A percentile compares a stretch with the other conserved stretches of the same genome.
Evolutionary conservation across 371 early-diverging fungal species (phyloP).

Genomic region (Coemansia sp.): DNA sequence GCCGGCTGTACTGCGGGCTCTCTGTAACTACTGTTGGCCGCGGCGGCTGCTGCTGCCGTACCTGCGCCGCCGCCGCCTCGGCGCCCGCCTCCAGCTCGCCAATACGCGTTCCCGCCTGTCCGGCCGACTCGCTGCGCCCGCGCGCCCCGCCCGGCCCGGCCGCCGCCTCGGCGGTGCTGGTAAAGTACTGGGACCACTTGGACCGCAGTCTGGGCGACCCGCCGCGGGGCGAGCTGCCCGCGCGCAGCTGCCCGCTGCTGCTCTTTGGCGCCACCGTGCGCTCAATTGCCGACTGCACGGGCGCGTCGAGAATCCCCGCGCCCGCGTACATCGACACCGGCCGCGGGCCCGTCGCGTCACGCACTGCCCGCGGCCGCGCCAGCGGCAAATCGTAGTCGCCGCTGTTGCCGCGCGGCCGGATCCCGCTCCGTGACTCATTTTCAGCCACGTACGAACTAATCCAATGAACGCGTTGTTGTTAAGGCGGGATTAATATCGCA

Average conservation of each 20-base stretch:
- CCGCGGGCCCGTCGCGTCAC: slow-evolving; percentile 16
- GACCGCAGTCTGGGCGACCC: slow-evolving; percentile 17
- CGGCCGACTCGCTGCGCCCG: slow-evolving; percentile 28
- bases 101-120: not conserved
- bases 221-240: not conserved
- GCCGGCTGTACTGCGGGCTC: not conserved
- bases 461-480: too few relatives aligned
- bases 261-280: slow-evolving; percentile 25
- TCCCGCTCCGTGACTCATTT: not conserved
- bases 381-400: not conserved
- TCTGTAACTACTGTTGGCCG: not conserved
- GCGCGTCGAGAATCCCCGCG: slow-evolving; percentile 12
- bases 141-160: not conserved
- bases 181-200: slow-evolving; percentile 47
- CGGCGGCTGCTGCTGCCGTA: not conserved
- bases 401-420: not conserved
- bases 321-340: slow-evolving; percentile 31
- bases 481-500: too few relatives aligned
- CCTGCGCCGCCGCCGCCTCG: not conserved
- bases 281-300: slow-evolving; percentile 35
- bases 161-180: slow-evolving; percentile 22
- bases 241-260: slow-evolving; percentile 13
- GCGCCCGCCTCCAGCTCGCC: not conserved
- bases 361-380: slow-evolving; percentile 10
- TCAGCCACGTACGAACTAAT: not conserved